Evolutionary conservation across 768 basidiomycete species (phyloP).

Genomic region (Termitomyces sp.): DNA sequence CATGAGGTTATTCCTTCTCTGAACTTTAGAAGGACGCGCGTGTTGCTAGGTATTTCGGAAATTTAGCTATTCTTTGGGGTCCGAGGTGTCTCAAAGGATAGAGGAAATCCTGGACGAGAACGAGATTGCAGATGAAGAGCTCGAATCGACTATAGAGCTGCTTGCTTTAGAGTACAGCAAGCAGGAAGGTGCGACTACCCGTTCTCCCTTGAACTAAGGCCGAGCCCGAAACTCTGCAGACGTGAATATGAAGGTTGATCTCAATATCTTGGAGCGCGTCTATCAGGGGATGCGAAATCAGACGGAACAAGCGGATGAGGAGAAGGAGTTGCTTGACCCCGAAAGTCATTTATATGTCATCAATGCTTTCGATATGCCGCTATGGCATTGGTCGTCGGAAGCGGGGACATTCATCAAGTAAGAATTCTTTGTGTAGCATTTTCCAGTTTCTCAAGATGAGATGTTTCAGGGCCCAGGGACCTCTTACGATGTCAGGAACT

Average conservation of each 20-base stretch:
- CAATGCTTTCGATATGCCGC: conserved; percentile 94
- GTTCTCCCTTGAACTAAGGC: not conserved
- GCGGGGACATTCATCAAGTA: conserved; percentile 87
- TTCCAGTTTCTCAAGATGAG: not conserved
- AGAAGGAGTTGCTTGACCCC: conserved; percentile 68
- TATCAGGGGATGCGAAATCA: conserved; percentile 72
- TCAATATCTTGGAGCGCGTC: conserved; percentile 61
- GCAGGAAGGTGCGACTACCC: conserved; percentile 62
- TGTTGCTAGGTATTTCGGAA: conserved; percentile 70
- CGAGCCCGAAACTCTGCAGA: conserved; percentile 33
- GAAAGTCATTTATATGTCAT: conserved; percentile 79
- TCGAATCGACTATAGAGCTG: conserved; percentile 72
- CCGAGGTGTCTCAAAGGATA: conserved; percentile 67
- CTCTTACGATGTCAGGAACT: conserved; percentile 72
- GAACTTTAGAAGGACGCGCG: not conserved
- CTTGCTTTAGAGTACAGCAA: conserved; percentile 85
- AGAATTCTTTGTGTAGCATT: conserved; percentile 10
- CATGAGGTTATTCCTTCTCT: not conserved
- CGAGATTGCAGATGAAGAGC: conserved; percentile 62
- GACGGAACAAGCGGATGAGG: conserved; percentile 41
- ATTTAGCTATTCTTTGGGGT: conserved; percentile 82
- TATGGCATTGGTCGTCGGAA: conserved; percentile 87
- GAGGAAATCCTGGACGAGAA: conserved; percentile 69
- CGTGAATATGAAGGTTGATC: conserved; percentile 77
- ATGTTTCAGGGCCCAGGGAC: conserved; percentile 39